Conservation (phyloP, 345 rosid genomes). For the Lepidium aucheri region DNA sequence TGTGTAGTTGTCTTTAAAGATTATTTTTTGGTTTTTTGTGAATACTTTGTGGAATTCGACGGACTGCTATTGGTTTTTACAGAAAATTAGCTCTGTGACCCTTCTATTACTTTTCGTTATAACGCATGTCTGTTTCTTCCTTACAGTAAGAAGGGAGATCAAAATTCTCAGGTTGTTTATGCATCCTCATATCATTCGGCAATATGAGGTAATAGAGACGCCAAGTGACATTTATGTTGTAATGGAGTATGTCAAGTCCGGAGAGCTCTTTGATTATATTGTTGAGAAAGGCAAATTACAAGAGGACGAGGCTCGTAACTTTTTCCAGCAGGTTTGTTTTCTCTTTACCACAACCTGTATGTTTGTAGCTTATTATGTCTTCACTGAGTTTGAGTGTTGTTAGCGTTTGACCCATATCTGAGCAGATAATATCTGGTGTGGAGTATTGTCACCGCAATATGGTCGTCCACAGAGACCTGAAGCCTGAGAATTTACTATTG, state of each 20-base stretch:
- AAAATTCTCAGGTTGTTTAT: conserved; percentile 76
- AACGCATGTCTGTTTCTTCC: not conserved
- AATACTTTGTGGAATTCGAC: not conserved
- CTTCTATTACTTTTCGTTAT: not conserved
- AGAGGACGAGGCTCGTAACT: conserved; percentile 88
- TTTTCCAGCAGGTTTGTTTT: conserved; percentile 86
- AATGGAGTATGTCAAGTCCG: conserved; percentile 90
- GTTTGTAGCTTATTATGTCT: conserved; percentile 8
- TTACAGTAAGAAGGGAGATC: conserved; percentile 82
- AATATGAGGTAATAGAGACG: conserved; percentile 91
- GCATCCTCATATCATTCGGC: conserved; percentile 93
- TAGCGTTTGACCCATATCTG: conserved; percentile 2
- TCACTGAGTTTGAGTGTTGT: conserved; percentile 10
- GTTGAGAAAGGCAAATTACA: conserved; percentile 80
- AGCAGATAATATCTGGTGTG: conserved; percentile 87
- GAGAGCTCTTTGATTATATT: conserved; percentile 94
- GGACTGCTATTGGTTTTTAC: not conserved
- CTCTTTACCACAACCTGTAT: conserved; percentile 44
- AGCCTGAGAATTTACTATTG: conserved; percentile 89
- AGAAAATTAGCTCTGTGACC: not conserved
- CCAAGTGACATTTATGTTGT: conserved; percentile 69
- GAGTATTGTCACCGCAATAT: conserved; percentile 89
- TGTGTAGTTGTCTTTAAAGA: not conserved
- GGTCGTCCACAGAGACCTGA: conserved; percentile 95
- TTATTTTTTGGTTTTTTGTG: not conserved